Evolutionary conservation across 805 yeast species (phyloP).

Genomic region (Ogataea glucozyma): DNA sequence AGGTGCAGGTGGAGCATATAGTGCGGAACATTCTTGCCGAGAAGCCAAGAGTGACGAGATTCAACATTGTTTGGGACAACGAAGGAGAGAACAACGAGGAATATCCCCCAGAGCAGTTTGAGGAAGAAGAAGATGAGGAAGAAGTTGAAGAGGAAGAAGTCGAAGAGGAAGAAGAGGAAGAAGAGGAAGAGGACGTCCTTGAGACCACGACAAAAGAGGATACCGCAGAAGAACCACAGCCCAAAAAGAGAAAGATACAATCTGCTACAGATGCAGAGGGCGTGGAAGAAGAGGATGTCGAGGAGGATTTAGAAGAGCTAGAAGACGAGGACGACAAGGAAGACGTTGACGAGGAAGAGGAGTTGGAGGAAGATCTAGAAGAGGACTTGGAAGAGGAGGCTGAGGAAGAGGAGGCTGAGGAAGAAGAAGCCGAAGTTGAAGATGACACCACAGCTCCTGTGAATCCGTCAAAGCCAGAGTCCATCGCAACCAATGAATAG

Average conservation of each 20-base stretch:
- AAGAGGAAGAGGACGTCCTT: conserved; percentile 48
- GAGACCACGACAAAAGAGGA: conserved; percentile 45
- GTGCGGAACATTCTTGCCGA: conserved; percentile 94
- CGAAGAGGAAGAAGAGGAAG: conserved; percentile 59
- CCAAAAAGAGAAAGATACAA: conserved; percentile 31
- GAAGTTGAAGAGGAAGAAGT: conserved; percentile 55
- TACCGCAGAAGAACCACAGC: conserved; percentile 40
- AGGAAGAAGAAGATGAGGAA: conserved; percentile 63
- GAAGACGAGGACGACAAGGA: conserved; percentile 29
- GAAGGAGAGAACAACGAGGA: conserved; percentile 55
- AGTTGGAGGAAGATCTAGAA: conserved; percentile 10
- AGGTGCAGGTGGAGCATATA: conserved; percentile 91
- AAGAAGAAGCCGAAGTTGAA: conserved; percentile 10
- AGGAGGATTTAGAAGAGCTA: conserved; percentile 24
- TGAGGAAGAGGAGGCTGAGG: conserved; percentile 11
- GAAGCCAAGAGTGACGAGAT: conserved; percentile 95
- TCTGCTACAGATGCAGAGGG: conserved; percentile 31
- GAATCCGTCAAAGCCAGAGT: conserved; percentile 3
- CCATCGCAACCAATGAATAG: background rate
- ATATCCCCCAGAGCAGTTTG: conserved; percentile 77
- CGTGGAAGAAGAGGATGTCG: conserved; percentile 34
- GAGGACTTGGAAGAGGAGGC: conserved; percentile 1
- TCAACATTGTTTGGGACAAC: conserved; percentile 96
- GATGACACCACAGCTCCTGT: conserved; percentile 10
- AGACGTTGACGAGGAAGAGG: conserved; percentile 27